phyloP scores from a whole-genome alignment of 1,284 basidiomycete species.

The Cryptococcus maquisensis region DNA sequence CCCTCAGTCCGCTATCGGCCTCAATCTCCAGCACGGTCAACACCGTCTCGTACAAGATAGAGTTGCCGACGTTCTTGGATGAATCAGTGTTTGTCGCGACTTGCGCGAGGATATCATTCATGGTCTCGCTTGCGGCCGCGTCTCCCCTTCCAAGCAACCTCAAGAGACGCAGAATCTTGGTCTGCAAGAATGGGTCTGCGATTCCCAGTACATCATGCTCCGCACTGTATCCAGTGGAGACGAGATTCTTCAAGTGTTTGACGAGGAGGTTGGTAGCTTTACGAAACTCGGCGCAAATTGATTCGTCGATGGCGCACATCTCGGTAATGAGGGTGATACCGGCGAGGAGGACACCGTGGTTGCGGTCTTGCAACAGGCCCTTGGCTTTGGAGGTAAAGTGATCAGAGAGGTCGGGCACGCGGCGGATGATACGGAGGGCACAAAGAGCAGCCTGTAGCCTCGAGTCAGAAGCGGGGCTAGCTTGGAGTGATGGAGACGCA shows the following conservation, averaged over 20 bases:
- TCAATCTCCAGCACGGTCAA: constrained; percentile 97
- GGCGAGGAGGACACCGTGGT: constrained; percentile 92
- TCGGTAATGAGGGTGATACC: constrained; percentile 93
- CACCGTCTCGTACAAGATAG: constrained; percentile 97
- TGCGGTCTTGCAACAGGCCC: constrained; percentile 87
- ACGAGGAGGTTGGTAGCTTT: constrained; percentile 90
- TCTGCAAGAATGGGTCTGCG: constrained; percentile 97
- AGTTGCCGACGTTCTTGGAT: constrained; percentile 96
- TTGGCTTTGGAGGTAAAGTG: constrained; percentile 88
- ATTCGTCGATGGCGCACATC: constrained; percentile 78
- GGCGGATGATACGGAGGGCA: constrained; percentile 91
- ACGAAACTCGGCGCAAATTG: constrained; percentile 77
- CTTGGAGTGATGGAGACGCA: constrained; percentile 38
- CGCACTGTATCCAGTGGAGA: constrained; percentile 95
- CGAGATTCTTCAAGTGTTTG: constrained; percentile 89
- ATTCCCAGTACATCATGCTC: constrained; percentile 99
- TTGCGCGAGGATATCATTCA: constrained; percentile 99
- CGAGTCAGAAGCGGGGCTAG: neutral
- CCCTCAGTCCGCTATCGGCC: constrained; percentile 88
- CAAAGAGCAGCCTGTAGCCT: constrained; percentile 80
- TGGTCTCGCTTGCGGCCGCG: constrained; percentile 80
- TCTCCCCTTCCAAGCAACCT: constrained; percentile 83
- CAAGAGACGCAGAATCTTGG: constrained; percentile 92
- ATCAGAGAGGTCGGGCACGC: constrained; percentile 93
- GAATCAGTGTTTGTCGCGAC: constrained; percentile 99